Evolutionary conservation across 163 green algal genomes (phyloP).

Genomic region (Chloromonas sp.): DNA sequence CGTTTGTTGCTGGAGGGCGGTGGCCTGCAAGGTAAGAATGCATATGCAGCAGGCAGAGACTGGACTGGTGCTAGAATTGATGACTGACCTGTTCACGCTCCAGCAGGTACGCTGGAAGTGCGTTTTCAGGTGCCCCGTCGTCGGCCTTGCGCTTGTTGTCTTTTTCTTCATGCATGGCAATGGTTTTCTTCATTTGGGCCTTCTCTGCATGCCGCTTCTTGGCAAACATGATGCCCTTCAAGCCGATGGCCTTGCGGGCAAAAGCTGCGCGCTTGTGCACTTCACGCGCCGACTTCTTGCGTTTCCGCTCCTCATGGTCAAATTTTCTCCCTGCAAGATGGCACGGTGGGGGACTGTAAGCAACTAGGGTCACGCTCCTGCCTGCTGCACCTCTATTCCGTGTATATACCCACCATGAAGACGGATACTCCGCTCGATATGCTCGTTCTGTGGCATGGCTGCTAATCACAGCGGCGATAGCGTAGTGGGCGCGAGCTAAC

Average conservation of each 20-base stretch:
- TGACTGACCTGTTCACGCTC: slow-evolving; percentile 87
- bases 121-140: slow-evolving; percentile 75
- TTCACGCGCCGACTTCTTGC: slow-evolving; percentile 90
- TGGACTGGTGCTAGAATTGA: no score
- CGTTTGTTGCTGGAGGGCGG: background rate
- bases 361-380: background rate
- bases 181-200: slow-evolving; percentile 97
- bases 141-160: slow-evolving; percentile 92
- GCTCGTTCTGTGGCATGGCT: slow-evolving; percentile 77
- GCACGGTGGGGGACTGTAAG: background rate
- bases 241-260: slow-evolving; percentile 77
- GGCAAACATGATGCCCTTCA: slow-evolving; percentile 97
- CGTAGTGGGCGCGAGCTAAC: no score
- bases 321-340: slow-evolving; percentile 38
- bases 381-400: background rate
- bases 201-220: slow-evolving; percentile 99
- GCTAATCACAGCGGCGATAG: no score
- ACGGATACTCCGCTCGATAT: slow-evolving; percentile 96
- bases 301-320: slow-evolving; percentile 87
- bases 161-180: slow-evolving; percentile 89
- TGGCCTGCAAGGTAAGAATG: background rate
- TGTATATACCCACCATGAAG: slow-evolving; percentile 70
- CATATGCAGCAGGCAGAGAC: no score
- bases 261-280: slow-evolving; percentile 71
- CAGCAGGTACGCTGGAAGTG: slow-evolving; percentile 95